A percentile compares a stretch with the other conserved stretches of the same genome.
These are phyloP conservation scores for Nicotiana obtusifolia DNA, from an alignment of 257 asterid genomes.

Conservation along the genomic window DNA sequence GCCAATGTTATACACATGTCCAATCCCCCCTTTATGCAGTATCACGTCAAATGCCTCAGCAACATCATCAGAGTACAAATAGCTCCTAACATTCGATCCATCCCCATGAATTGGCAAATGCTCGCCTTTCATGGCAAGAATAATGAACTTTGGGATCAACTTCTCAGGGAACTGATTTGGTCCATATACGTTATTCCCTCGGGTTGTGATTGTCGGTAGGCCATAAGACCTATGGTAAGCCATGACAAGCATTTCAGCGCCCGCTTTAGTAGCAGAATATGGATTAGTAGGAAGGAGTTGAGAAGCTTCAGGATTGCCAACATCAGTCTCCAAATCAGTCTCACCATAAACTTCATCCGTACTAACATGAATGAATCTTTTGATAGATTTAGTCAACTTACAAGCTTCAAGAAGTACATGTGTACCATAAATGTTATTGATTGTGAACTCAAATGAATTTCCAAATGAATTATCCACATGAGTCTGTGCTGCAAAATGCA, in stretches of 20 bases:
- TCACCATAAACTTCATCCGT: constrained; percentile 14
- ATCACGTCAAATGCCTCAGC: constrained; percentile 19
- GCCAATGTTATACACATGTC: constrained; percentile 17
- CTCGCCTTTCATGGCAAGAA: constrained; percentile 12
- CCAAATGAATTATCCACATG: constrained; percentile 18
- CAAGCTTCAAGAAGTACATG: constrained; percentile 20
- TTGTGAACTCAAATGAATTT: constrained; percentile 11
- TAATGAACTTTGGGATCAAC: constrained; percentile 18
- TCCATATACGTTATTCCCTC: constrained; percentile 18
- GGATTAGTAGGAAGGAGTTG: constrained; percentile 17
- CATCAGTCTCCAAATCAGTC: constrained; percentile 1
- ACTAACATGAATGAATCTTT: constrained; percentile 15
- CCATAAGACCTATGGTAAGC: constrained; percentile 10
- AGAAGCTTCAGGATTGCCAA: constrained; percentile 17
- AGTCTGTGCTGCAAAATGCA: constrained; percentile 22
- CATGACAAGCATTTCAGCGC: constrained; percentile 19
- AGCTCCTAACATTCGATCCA: constrained; percentile 9
- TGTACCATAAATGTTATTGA: constrained; percentile 14
- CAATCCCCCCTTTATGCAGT: constrained; percentile 9
- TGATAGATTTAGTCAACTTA: background rate
- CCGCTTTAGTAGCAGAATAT: constrained; percentile 5
- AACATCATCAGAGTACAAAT: constrained; percentile 11
- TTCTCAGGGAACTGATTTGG: constrained; percentile 19
- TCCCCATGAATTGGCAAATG: constrained; percentile 15
- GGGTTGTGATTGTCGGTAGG: constrained; percentile 10